Evolutionary conservation across 306 rosid species (phyloP), one percentile per base, ranked within the genome.

Genomic region (Aeschynomene evenia): DNA sequence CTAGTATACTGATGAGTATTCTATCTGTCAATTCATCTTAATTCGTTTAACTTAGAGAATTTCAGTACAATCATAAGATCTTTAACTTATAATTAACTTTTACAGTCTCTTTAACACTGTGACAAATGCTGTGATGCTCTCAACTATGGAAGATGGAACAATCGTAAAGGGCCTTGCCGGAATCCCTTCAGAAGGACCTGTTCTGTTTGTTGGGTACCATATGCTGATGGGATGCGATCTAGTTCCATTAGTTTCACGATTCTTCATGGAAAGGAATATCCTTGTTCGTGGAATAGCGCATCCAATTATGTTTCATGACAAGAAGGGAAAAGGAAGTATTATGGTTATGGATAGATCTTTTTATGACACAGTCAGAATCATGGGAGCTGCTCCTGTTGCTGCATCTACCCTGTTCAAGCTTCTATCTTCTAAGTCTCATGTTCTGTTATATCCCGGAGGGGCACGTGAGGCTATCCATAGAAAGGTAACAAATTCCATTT

Each of bases 401-500:
- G 81, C 79, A 45, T 63, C 69, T 52, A 86, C 85, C 85, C 71
- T 93, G 51, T 88, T 70, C 80, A 87, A 88, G 81, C 96, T 94
- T 60, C 78, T 90, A 37, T 85, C 92, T 74, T 85, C 97, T 3
- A 90, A 90, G 75, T 83, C 96, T 63, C 97, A 90, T 74, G 81
- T 85, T 67, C 66, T 94, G 26, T 85, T 94, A 45, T 94, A 77
- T 83, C 96, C 96, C 1, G 97, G 97, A 64, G 98, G 98, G 70
- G 42, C 88, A 87, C 89, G 98, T 6, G 98, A 94, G 86, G 98
- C 94, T 81, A 84, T 88, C 49, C 98, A 94, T 43, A 84, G 97
- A 51, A 90, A 88, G 97, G 98, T 90, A 81, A n/a, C n/a, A n/a
- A 75, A 26, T 43, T 26, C 34, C 58, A 55, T 18, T 29, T 64